These are phyloP conservation scores for Capsicum chinense DNA, from an alignment of 257 asterid species.

Conservation along the genomic window DNA sequence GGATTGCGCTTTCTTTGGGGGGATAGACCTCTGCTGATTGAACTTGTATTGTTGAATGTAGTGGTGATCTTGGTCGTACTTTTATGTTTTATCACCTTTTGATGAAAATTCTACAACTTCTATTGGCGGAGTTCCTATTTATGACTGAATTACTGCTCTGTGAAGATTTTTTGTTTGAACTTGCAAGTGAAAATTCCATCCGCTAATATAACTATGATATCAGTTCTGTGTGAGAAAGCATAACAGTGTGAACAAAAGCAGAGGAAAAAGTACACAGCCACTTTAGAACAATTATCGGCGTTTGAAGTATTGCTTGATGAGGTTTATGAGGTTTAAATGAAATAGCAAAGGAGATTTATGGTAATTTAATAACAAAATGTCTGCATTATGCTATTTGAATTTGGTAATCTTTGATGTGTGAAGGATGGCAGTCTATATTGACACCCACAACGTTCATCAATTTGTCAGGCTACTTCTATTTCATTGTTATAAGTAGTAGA, in stretches of 20 bases:
- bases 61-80: background rate
- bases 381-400: constrained; percentile 19
- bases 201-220: constrained; percentile 31
- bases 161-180: background rate
- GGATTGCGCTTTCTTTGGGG: background rate
- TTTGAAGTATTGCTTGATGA: constrained; percentile 69
- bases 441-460: background rate
- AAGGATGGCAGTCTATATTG: background rate
- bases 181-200: background rate
- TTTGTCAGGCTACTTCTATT: background rate
- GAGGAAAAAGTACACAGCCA: constrained; percentile 48
- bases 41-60: constrained; percentile 7
- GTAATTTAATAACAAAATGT: constrained; percentile 45
- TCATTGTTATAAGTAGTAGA: constrained; percentile 7
- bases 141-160: constrained; percentile 13
- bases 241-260: constrained; percentile 62
- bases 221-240: constrained; percentile 75
- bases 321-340: constrained; percentile 65
- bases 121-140: constrained; percentile 10
- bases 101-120: background rate
- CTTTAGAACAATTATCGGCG: constrained; percentile 44
- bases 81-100: constrained; percentile 20
- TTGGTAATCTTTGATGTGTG: constrained; percentile 12
- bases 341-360: constrained; percentile 80
- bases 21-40: constrained; percentile 8